These are phyloP conservation scores for Exophiala bonariae DNA, from an alignment of 2,329 filamentous ascomycete species.

Conservation along the genomic window DNA sequence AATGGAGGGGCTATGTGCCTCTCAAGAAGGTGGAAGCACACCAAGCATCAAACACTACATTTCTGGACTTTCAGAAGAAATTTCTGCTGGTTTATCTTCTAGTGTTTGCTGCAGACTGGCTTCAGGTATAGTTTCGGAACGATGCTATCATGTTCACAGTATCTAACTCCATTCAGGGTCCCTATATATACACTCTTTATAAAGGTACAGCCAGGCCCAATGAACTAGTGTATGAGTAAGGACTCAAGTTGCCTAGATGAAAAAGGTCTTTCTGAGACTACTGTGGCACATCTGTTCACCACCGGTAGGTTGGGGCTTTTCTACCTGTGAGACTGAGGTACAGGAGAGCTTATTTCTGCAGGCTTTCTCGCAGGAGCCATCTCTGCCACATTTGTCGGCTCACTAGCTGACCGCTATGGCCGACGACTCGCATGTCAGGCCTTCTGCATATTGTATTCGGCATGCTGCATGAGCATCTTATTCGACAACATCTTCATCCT, in stretches of 20 bases:
- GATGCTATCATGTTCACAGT: neutral
- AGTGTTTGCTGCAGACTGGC: slow-evolving; percentile 12
- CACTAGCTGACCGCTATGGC: slow-evolving; percentile 4
- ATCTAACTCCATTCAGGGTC: slow-evolving; percentile 26
- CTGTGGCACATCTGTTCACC: slow-evolving; percentile 48
- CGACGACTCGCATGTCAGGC: slow-evolving; percentile 2
- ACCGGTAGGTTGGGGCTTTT: slow-evolving; percentile 30
- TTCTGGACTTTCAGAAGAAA: slow-evolving; percentile 30
- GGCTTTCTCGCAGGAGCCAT: slow-evolving; percentile 50
- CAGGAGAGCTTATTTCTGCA: no score
- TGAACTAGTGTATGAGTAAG: slow-evolving; percentile 52
- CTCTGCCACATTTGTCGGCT: slow-evolving; percentile 43
- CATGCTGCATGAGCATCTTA: slow-evolving; percentile 30
- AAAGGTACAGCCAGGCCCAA: no score
- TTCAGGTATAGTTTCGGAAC: slow-evolving; percentile 28
- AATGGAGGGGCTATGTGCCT: no score
- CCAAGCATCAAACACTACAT: no score
- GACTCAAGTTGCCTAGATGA: slow-evolving; percentile 53
- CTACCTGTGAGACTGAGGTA: no score
- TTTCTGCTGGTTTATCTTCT: slow-evolving; percentile 13
- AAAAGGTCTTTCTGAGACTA: slow-evolving; percentile 46
- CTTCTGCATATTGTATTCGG: slow-evolving; percentile 1
- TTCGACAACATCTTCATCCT: slow-evolving; percentile 46
- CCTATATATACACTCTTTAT: slow-evolving; percentile 43
- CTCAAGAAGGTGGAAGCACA: no score